Conservation (phyloP, 108 stramenopile species). For the Cyclotella sp. region DNA sequence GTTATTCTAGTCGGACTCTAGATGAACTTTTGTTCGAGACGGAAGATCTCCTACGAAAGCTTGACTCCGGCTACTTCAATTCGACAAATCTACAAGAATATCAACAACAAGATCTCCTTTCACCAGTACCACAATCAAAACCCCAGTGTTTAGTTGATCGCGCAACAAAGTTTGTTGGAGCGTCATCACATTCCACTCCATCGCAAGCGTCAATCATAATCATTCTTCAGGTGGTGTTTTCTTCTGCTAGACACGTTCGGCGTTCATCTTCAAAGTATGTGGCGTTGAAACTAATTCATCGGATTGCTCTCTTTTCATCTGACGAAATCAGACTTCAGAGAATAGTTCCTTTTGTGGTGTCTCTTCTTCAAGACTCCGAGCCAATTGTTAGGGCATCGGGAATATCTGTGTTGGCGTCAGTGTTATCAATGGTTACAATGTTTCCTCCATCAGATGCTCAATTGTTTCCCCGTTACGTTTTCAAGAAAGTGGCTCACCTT, state of each 20-base stretch:
- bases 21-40: constrained; percentile 56
- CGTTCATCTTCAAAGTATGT: constrained; percentile 88
- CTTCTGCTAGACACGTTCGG: constrained; percentile 89
- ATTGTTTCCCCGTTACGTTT: constrained; percentile 94
- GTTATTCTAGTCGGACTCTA: constrained; percentile 19
- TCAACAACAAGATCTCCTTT: constrained; percentile 32
- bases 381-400: constrained; percentile 85
- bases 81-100: constrained; percentile 18
- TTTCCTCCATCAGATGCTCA: constrained; percentile 93
- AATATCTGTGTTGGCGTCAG: constrained; percentile 70
- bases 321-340: constrained; percentile 94
- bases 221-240: constrained; percentile 85
- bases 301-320: constrained; percentile 72
- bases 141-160: constrained; percentile 47
- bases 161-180: constrained; percentile 14
- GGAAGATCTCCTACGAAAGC: constrained; percentile 48
- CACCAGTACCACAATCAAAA: constrained; percentile 49
- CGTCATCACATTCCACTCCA: constrained; percentile 32
- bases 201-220: constrained; percentile 75
- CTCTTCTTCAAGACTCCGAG: constrained; percentile 86
- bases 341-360: constrained; percentile 89
- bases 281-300: constrained; percentile 85
- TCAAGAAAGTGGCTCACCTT: constrained; percentile 90
- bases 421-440: constrained; percentile 69
- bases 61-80: constrained; percentile 65